These are phyloP conservation scores for Pyricularia sp. DNA, from an alignment of 2,329 filamentous ascomycete genomes.

Conservation along the genomic window DNA sequence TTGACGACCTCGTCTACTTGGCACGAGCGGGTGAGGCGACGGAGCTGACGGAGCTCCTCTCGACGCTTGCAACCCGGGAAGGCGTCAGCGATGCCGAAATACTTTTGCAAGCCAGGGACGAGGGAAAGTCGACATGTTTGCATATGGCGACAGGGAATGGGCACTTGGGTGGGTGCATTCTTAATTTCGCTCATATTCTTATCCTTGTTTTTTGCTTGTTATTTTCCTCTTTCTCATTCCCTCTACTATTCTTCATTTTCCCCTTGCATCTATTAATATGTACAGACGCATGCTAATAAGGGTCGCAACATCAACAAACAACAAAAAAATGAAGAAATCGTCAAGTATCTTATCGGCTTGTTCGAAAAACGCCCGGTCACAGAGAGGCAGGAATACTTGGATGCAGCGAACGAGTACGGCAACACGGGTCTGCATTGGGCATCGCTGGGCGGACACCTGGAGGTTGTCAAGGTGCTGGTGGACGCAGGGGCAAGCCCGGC, in stretches of 20 bases:
- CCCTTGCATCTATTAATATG: neutral
- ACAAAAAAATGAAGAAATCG: constrained; percentile 28
- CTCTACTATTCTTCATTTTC: neutral
- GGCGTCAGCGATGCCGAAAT: constrained; percentile 51
- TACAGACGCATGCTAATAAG: neutral
- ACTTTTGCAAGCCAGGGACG: constrained; percentile 61
- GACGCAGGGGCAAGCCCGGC: constrained; percentile 68
- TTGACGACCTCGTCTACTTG: constrained; percentile 87
- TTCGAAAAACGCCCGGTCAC: constrained; percentile 28
- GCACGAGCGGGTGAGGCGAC: constrained; percentile 67
- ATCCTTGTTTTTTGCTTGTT: constrained; percentile 7
- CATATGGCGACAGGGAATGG: constrained; percentile 95
- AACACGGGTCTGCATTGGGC: constrained; percentile 96
- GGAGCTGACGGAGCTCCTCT: constrained; percentile 53
- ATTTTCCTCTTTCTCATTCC: too few relatives aligned
- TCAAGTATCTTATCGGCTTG: constrained; percentile 31
- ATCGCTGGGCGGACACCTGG: constrained; percentile 77
- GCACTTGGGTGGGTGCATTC: constrained; percentile 52
- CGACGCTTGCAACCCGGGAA: constrained; percentile 52
- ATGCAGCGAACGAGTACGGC: constrained; percentile 66
- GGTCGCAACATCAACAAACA: neutral
- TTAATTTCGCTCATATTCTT: neutral
- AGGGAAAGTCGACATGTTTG: constrained; percentile 68
- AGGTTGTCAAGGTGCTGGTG: constrained; percentile 68
- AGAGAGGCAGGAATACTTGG: constrained; percentile 46